Conservation (phyloP, 139 green algal genomes). For the Yamagishiella unicocca region DNA sequence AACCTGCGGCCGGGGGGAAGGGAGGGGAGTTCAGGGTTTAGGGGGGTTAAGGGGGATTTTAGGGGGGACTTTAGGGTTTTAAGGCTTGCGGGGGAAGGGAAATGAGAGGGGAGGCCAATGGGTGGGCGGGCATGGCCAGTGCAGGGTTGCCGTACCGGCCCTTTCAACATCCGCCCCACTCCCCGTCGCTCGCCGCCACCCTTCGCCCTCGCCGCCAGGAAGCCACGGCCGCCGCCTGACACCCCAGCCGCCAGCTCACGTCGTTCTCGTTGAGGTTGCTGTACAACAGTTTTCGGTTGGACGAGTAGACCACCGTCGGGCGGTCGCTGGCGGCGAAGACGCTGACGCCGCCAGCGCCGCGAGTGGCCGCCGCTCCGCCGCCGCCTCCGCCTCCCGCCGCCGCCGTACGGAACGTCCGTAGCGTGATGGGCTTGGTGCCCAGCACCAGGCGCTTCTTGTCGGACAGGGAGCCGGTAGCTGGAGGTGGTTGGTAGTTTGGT, state of each 20-base stretch:
- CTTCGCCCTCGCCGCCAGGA: too few species aligned
- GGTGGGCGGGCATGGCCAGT: too few species aligned
- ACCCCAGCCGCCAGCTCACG: slow-evolving; percentile 53
- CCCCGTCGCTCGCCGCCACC: too few species aligned
- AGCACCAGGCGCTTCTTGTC: slow-evolving; percentile 89
- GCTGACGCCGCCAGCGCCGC: slow-evolving; percentile 11
- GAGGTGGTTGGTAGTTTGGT: too few species aligned
- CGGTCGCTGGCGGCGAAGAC: slow-evolving; percentile 96
- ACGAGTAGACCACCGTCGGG: slow-evolving; percentile 94
- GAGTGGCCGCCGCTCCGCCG: not conserved
- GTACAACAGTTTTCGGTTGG: slow-evolving; percentile 96
- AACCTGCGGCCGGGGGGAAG: slow-evolving; percentile 68
- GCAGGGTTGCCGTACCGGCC: too few species aligned
- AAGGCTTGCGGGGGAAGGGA: too few species aligned
- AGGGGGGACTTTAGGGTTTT: too few species aligned
- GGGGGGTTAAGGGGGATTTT: too few species aligned
- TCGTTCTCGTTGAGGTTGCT: slow-evolving; percentile 97
- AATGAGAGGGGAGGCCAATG: too few species aligned
- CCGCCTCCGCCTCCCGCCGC: slow-evolving; percentile 8
- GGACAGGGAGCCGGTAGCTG: slow-evolving; percentile 48
- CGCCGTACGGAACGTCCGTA: slow-evolving; percentile 61
- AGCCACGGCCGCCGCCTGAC: not conserved
- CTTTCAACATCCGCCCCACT: too few species aligned
- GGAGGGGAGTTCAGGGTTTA: too few species aligned
- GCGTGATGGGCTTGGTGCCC: slow-evolving; percentile 93